Conservation (phyloP, 495 filamentous ascomycete species). For the Aspergillus conjunctus region DNA sequence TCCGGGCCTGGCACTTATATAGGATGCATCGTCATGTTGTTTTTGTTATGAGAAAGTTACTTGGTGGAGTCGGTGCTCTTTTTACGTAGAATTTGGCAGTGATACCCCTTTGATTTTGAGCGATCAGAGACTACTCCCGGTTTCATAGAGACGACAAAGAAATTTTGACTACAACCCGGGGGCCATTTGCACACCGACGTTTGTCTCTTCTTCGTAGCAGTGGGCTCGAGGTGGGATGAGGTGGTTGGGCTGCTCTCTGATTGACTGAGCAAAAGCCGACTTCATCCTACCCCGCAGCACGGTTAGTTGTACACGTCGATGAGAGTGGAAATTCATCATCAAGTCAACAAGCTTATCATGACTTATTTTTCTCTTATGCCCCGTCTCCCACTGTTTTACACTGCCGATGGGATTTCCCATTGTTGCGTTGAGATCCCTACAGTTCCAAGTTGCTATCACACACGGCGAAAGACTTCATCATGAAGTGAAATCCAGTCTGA, state of each 20-base stretch:
- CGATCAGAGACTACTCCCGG: not conserved
- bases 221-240: not conserved
- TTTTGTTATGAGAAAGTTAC: not conserved
- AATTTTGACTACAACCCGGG: not conserved
- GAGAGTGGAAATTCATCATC: not conserved
- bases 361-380: not conserved
- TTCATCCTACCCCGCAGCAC: not conserved
- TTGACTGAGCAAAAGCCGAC: not conserved
- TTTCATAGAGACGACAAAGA: not conserved
- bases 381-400: not conserved
- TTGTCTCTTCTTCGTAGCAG: not conserved
- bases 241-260: not conserved
- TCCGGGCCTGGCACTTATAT: slow-evolving; percentile 6
- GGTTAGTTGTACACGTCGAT: not conserved
- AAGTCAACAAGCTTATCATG: not conserved
- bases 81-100: slow-evolving; percentile 9
- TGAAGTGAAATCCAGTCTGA: no score
- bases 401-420: no score
- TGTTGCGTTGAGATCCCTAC: no score
- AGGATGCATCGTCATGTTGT: not conserved
- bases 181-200: not conserved
- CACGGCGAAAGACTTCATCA: no score
- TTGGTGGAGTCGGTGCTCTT: not conserved
- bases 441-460: no score
- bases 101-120: slow-evolving; percentile 22